Evolutionary conservation across 768 basidiomycete species (phyloP), one percentile per base, ranked within the genome.

Genomic region (Clavaria fumosa): DNA sequence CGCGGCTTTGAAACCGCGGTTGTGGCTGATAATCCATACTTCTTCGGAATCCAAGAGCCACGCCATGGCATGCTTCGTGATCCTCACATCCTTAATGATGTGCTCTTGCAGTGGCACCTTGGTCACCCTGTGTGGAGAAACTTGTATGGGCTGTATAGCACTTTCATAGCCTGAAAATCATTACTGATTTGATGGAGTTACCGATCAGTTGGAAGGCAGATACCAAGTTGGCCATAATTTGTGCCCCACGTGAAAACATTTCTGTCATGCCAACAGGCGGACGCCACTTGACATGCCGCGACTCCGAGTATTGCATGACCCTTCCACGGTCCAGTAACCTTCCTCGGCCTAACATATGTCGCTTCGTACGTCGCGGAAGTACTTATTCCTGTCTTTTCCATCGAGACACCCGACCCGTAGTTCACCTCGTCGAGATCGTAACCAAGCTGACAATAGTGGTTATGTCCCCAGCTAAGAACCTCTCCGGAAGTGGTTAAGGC

Each of bases 171-270:
- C 83, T 83, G 34, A 5, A 31, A 5, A 37, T 19, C 36, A 7
- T 37, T 22, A 45, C 21, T 5, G 30, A 12, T 15, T 6, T 10
- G 15, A 40, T 30, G 4, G 19, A 21, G 9, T 4, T 10, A 26
- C 10, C 26, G 27, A 17, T 15, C 20, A 19, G 20, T 5, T 31
- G 10, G 5, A 34, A 39, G 47, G 1, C 37, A 50, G 66, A 37
- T 43, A 75, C 90, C 91, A 3, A 97, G 66, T 53, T 99, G 95
- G 1, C 95, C 95, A 28, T 67, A 69, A 54, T 96, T 95, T 18
- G 79, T 84, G 0, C 95, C 95, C 90, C 90, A 97, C 0, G 86
- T 88, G 53, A 69, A 90, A 2, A 88, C 69, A 30, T 72, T 59
- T 7, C 53, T 55, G 3, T 60, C 59, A 0, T 88, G 90, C 84